These are phyloP conservation scores for Vaccinium macrocarpon DNA, from an alignment of 148 eudicot species.

Conservation along the genomic window DNA sequence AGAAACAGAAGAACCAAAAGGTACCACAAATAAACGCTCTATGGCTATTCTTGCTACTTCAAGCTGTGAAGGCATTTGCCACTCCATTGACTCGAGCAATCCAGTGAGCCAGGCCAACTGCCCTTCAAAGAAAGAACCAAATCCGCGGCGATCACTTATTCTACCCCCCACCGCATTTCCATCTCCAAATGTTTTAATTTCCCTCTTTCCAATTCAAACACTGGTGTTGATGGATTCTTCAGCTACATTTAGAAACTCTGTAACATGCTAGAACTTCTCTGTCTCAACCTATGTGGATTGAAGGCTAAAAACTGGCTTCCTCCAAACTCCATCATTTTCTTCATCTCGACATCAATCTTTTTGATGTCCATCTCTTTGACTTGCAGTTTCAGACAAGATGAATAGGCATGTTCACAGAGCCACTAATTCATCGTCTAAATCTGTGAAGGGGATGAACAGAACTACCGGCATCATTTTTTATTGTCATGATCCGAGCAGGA, in stretches of 20 bases:
- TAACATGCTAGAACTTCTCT: conserved; percentile 15
- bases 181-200: conserved; percentile 22
- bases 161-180: conserved; percentile 11
- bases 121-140: conserved; percentile 19
- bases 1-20: conserved; percentile 13
- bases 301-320: conserved; percentile 24
- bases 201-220: conserved; percentile 14
- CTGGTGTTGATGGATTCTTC: neutral
- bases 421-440: conserved; percentile 26
- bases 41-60: conserved; percentile 34
- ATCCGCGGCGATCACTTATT: conserved; percentile 16
- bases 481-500: neutral
- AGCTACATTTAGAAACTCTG: conserved; percentile 30
- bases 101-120: neutral
- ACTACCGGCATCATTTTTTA: neutral
- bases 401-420: conserved; percentile 19
- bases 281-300: conserved; percentile 36
- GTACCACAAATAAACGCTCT: conserved; percentile 37
- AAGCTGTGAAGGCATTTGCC: conserved; percentile 17
- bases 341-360: conserved; percentile 9
- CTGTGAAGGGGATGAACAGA: conserved; percentile 1
- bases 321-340: conserved; percentile 13
- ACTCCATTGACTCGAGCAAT: conserved; percentile 33
- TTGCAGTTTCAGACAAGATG: conserved; percentile 20
- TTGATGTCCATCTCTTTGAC: conserved; percentile 25